Evolutionary conservation across 2,329 filamentous ascomycete species (phyloP).

Genomic region (Orbilia oligospora): DNA sequence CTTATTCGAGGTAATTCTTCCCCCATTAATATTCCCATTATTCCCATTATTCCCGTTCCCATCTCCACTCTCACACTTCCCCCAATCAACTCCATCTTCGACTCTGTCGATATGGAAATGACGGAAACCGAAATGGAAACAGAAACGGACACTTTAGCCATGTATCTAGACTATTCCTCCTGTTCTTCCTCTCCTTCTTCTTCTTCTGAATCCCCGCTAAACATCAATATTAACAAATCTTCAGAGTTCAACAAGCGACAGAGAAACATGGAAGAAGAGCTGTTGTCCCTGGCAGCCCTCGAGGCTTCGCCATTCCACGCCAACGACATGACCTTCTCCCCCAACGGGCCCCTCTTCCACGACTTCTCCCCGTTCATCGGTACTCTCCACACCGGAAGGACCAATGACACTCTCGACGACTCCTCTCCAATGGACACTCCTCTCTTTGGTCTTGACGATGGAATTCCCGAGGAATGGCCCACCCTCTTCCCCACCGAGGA

Average conservation of each 20-base stretch:
- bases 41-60: background rate
- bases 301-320: slow-evolving; percentile 57
- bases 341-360: slow-evolving; percentile 54
- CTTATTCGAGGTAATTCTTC: slow-evolving; percentile 58
- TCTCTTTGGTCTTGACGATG: slow-evolving; percentile 53
- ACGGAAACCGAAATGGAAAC: no score
- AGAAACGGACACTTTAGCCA: no score
- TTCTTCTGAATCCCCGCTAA: slow-evolving; percentile 35
- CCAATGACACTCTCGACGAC: slow-evolving; percentile 59
- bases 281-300: slow-evolving; percentile 45
- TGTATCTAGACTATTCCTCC: slow-evolving; percentile 22
- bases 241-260: slow-evolving; percentile 52
- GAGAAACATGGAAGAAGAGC: slow-evolving; percentile 59
- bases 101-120: slow-evolving; percentile 47
- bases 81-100: slow-evolving; percentile 27
- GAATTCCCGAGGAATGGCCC: slow-evolving; percentile 45
- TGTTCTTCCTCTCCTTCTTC: slow-evolving; percentile 11
- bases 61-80: background rate
- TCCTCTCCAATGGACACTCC: slow-evolving; percentile 56
- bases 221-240: background rate
- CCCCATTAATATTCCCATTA: no score
- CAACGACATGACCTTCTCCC: slow-evolving; percentile 60
- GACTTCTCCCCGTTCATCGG: slow-evolving; percentile 60
- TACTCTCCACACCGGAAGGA: slow-evolving; percentile 56
- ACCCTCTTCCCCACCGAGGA: slow-evolving; percentile 56